Conservation (phyloP, 345 rosid species). For the Aurinia saxatilis region DNA sequence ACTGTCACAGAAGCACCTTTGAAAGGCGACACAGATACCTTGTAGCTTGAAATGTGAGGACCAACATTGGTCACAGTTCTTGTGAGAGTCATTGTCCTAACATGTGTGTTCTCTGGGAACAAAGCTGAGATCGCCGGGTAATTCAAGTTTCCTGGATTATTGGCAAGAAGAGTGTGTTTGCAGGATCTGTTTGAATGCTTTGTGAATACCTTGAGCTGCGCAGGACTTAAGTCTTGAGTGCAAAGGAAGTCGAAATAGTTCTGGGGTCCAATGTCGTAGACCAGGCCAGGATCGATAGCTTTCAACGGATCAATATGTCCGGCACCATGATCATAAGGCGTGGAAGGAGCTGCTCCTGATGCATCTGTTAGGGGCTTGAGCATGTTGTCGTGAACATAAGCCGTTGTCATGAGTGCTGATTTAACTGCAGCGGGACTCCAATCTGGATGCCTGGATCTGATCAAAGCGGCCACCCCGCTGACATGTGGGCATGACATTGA, state of each 20-base stretch:
- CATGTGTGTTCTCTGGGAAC: conserved; percentile 44
- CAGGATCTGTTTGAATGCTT: conserved; percentile 66
- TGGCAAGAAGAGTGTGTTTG: conserved; percentile 31
- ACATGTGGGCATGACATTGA: conserved; percentile 98
- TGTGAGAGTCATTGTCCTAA: conserved; percentile 35
- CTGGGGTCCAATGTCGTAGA: conserved; percentile 71
- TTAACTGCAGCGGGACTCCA: conserved; percentile 92
- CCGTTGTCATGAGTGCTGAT: conserved; percentile 95
- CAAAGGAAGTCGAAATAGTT: conserved; percentile 89
- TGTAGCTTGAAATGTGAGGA: conserved; percentile 51
- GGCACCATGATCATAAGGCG: conserved; percentile 70
- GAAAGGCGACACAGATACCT: conserved; percentile 50
- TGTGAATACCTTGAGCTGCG: conserved; percentile 58
- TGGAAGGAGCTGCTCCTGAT: conserved; percentile 43
- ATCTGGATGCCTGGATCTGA: conserved; percentile 81
- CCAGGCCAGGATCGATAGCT: conserved; percentile 81
- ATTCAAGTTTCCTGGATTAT: conserved; percentile 63
- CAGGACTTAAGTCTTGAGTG: conserved; percentile 49
- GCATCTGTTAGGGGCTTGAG: conserved; percentile 56
- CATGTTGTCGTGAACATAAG: conserved; percentile 79
- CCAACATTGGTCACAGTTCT: conserved; percentile 87
- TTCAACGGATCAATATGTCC: conserved; percentile 76
- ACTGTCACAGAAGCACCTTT: conserved; percentile 51
- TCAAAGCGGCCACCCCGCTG: conserved; percentile 83
- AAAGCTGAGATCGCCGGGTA: conserved; percentile 84